Percentiles rank a stretch among this genome's conserved stretches.
These are phyloP conservation scores for Cynara cardunculus DNA, from an alignment of 129 eudicot genomes.

Conservation along the genomic window DNA sequence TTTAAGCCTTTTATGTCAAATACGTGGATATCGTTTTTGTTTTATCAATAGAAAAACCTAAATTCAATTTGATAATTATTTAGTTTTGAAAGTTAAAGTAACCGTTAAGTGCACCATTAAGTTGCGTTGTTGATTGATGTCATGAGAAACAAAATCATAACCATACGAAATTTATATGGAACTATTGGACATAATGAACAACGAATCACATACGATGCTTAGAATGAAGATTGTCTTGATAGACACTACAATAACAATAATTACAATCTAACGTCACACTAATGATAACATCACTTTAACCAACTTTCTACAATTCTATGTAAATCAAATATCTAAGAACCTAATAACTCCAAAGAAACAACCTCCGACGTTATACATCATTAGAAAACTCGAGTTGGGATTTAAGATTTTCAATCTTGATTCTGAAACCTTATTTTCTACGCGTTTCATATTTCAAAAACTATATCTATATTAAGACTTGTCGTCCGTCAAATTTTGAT, in stretches of 20 bases:
- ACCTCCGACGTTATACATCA: background rate
- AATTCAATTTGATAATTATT: background rate
- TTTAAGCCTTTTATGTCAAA: background rate
- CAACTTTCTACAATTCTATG: background rate
- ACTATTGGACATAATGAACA: background rate
- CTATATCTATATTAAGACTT: background rate
- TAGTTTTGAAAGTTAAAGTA: background rate
- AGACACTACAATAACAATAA: background rate
- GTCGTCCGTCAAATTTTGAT: background rate
- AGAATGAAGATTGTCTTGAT: background rate
- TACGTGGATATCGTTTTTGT: background rate
- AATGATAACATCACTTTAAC: background rate
- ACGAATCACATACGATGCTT: background rate
- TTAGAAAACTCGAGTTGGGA: background rate
- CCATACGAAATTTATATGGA: background rate
- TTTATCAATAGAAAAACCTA: background rate
- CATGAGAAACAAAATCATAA: background rate
- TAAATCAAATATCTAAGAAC: background rate
- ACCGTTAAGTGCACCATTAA: background rate
- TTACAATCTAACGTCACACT: background rate
- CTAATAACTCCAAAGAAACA: background rate
- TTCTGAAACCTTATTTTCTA: background rate
- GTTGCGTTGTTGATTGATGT: background rate
- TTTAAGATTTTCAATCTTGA: background rate
- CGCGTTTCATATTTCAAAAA: background rate